Conservation (phyloP, 2,329 filamentous ascomycete species). For the Alternaria ethzedia region DNA sequence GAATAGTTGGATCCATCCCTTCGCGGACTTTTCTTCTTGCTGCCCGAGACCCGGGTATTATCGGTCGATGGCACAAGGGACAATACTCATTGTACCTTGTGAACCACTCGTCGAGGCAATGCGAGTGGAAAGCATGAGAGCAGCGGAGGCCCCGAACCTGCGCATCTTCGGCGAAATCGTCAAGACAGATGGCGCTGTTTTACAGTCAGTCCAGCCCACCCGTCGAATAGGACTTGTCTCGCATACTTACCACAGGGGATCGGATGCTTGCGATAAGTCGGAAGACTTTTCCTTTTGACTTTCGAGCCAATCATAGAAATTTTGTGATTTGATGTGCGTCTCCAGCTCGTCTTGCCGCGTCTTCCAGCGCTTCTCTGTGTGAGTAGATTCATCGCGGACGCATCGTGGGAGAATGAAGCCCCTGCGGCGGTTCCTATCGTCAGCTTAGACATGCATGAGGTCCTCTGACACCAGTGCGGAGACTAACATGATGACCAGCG, state of each 20-base stretch:
- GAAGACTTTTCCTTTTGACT: slow-evolving; percentile 31
- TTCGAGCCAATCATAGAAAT: slow-evolving; percentile 43
- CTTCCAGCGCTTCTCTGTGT: slow-evolving; percentile 31
- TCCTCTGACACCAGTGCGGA: neutral
- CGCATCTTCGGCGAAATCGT: slow-evolving; percentile 40
- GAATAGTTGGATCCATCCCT: slow-evolving; percentile 13
- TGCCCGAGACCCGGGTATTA: slow-evolving; percentile 35
- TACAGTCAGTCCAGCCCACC: slow-evolving; percentile 5
- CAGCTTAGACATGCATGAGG: slow-evolving; percentile 4
- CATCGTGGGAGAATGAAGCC: slow-evolving; percentile 29
- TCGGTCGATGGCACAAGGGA: slow-evolving; percentile 47
- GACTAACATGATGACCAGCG: slow-evolving; percentile 40
- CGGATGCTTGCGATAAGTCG: slow-evolving; percentile 16
- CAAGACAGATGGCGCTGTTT: slow-evolving; percentile 46
- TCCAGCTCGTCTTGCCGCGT: slow-evolving; percentile 42
- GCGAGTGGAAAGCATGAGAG: slow-evolving; percentile 46
- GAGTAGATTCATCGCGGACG: slow-evolving; percentile 13
- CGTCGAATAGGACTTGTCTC: neutral
- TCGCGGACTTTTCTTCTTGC: slow-evolving; percentile 12
- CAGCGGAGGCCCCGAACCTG: slow-evolving; percentile 45
- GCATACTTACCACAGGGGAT: slow-evolving; percentile 35
- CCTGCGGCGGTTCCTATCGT: slow-evolving; percentile 26
- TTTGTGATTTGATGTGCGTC: slow-evolving; percentile 37
- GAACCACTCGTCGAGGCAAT: slow-evolving; percentile 49
- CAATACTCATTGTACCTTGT: slow-evolving; percentile 46